Evolutionary conservation across 2,329 filamentous ascomycete genomes (phyloP).

Genomic region (Didymella pomorum): DNA sequence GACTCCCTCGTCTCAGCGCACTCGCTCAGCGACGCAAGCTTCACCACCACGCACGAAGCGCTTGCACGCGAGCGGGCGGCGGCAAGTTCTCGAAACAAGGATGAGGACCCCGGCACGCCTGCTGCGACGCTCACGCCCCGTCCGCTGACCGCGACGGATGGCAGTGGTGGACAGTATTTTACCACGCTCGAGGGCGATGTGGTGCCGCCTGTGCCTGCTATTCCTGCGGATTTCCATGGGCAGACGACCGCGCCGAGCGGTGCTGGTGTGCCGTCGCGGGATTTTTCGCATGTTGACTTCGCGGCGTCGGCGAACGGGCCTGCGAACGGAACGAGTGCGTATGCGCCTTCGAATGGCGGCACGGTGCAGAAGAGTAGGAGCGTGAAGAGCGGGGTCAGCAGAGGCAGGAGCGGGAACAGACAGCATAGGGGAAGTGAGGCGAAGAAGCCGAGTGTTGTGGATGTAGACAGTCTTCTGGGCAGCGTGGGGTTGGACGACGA

Average conservation of each 20-base stretch:
- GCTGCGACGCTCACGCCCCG: constrained; percentile 36
- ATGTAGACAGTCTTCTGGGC: constrained; percentile 46
- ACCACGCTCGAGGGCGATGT: constrained; percentile 13
- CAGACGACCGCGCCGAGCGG: constrained; percentile 15
- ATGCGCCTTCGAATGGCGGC: background rate
- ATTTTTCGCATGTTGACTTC: constrained; percentile 19
- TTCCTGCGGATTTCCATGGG: constrained; percentile 40
- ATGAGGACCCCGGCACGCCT: constrained; percentile 30
- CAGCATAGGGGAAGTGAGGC: constrained; percentile 26
- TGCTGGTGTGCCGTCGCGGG: background rate
- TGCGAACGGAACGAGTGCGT: constrained; percentile 21
- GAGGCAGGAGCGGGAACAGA: constrained; percentile 31
- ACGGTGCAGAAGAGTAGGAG: constrained; percentile 32
- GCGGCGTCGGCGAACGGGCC: constrained; percentile 33
- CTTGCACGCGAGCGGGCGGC: constrained; percentile 9
- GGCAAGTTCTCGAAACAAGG: background rate
- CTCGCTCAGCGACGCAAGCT: constrained; percentile 70
- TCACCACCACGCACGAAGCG: constrained; percentile 40
- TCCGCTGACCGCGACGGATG: constrained; percentile 15
- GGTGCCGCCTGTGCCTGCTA: constrained; percentile 47
- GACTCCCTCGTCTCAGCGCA: constrained; percentile 78
- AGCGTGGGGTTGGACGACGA: constrained; percentile 46
- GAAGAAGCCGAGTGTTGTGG: constrained; percentile 28
- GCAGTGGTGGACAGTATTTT: constrained; percentile 19
- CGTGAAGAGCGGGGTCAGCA: constrained; percentile 34